Conservation (phyloP, 805 yeast species). For the Hanseniaspora nectarophila region DNA sequence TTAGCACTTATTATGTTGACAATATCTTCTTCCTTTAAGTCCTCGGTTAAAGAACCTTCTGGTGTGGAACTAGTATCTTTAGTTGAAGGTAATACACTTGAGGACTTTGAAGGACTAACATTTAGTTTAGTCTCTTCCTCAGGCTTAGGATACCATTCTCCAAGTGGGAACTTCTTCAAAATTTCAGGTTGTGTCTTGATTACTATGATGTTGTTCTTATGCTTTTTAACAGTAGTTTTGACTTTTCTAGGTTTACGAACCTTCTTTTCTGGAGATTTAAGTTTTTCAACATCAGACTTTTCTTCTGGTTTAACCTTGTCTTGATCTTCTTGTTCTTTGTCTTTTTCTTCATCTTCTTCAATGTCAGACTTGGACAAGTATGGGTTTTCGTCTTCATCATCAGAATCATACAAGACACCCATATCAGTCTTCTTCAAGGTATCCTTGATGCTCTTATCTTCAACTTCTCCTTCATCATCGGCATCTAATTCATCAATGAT, state of each 20-base stretch:
- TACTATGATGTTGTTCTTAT: constrained; percentile 44
- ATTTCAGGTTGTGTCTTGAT: constrained; percentile 53
- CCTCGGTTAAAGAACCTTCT: constrained; percentile 8
- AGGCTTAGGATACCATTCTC: constrained; percentile 70
- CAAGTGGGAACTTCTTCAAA: constrained; percentile 56
- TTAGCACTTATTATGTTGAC: constrained; percentile 41
- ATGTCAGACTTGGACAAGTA: constrained; percentile 61
- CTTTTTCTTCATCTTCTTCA: constrained; percentile 46
- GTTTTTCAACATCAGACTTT: constrained; percentile 16
- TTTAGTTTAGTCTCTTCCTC: constrained; percentile 27
- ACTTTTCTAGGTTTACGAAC: constrained; percentile 26
- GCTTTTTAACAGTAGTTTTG: constrained; percentile 33
- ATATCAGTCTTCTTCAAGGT: constrained; percentile 77
- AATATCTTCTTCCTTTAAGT: constrained; percentile 61
- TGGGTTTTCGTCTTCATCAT: constrained; percentile 75
- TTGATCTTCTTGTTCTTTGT: constrained; percentile 32
- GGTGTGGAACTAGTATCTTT: constrained; percentile 18
- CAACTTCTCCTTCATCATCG: constrained; percentile 74
- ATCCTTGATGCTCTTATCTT: constrained; percentile 74
- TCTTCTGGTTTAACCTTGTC: constrained; percentile 22
- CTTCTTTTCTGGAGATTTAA: constrained; percentile 17
- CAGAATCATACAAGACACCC: constrained; percentile 64
- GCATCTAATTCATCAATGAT: constrained; percentile 56
- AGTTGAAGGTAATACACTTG: not conserved
- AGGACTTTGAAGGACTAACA: constrained; percentile 10